Base-by-base conservation (phyloP, 1,139 yeast species). In the Yamadazyma spencermartinsiae region DNA sequence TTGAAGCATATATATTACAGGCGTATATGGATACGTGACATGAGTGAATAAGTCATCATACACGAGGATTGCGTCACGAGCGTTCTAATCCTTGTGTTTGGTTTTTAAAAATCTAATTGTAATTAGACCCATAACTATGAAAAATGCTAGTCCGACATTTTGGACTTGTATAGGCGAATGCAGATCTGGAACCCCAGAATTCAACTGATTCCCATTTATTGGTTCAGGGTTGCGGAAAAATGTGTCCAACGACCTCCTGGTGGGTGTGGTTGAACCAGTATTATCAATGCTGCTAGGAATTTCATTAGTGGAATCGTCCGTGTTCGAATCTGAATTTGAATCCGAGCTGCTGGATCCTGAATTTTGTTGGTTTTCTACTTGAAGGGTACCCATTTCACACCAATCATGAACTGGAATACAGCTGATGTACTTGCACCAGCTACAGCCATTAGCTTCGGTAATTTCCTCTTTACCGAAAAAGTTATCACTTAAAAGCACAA, bases 361-460 rank as follows among this genome's bases (percentile, higher is more conserved):
- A 12, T 16, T 19, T 12, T 24, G 10, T 15, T 20, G 12, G 15
- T 32, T 37, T 23, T 58, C 50, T 2, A 70, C 63, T 6, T 63
- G 51, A 18, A 80, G 66, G 36, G 73, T 65, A 4, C 87, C 87
- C 33, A 63, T 58, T 36, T 80, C 82, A 57, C 90, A 83, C 90
- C 90, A 83, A 13, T 80, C 82, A 43, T 78, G 72, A 8, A 83
- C 85, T 0, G 90, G 90, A 17, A 84, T 58, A 54, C 90, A 84
- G 49, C 80, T 80, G 49, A 84, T 68, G 53, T 83, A 82, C 56
- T 81, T 81, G 63, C 90, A 84, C 90, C 90, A 84, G 11, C 64
- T 57, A 58, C 90, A 82, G 19, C 47, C 46, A 27, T 50, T 54
- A 27, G 46, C 46, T 34, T 46, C 49, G 3, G 48, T 43, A 35